Base-by-base conservation (phyloP, 345 rosid species). In the Brassica cretica region DNA sequence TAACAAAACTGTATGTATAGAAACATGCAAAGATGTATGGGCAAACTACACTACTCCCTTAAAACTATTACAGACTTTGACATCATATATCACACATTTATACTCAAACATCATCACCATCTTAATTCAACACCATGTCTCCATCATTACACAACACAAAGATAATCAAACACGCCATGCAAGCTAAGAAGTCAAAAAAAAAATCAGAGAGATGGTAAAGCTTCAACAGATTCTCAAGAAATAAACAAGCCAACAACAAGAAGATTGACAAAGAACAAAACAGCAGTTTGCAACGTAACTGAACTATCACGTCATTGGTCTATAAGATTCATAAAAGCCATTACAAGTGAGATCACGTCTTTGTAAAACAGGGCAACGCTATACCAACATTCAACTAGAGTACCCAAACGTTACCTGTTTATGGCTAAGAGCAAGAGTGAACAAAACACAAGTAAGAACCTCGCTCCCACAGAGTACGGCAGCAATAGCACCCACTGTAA, bases 401-500 rank as follows among this genome's bases (percentile, higher is more conserved):
- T 41, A 16, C 55, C 62, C 12, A 61, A 77, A 77, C 18, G 46
- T 39, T 41, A 93, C 99, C 96, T 95, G 96, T 83, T 95, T 91
- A 84, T 95, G 99, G 78, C 89, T 91, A 82, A 95, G 96, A 76
- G 99, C 94, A 46, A 90, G 88, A 79, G 89, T 87, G 84, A 85
- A 95, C 35, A 95, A 84, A 51, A 84, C 84, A 76, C 86, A 85
- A 68, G 87, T 91, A 64, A 85, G 66, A 64, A 88, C 84, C 78
- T 93, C 89, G 30, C 79, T 87, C 77, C 87, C 84, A 55, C 89
- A 86, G 41, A 93, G 89, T 56, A 89, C 79, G 18, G 98, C 92
- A 78, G 94, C 93, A 81, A 89, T 78, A 67, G 99, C 99, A 68
- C 88, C 96, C 12, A 89, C 5, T 2, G 90, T 84, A 44, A 96